Percentiles rank a stretch among this genome's conserved stretches.
phyloP scores from a whole-genome alignment of 139 green algal species.

The Chlorella sp. region DNA sequence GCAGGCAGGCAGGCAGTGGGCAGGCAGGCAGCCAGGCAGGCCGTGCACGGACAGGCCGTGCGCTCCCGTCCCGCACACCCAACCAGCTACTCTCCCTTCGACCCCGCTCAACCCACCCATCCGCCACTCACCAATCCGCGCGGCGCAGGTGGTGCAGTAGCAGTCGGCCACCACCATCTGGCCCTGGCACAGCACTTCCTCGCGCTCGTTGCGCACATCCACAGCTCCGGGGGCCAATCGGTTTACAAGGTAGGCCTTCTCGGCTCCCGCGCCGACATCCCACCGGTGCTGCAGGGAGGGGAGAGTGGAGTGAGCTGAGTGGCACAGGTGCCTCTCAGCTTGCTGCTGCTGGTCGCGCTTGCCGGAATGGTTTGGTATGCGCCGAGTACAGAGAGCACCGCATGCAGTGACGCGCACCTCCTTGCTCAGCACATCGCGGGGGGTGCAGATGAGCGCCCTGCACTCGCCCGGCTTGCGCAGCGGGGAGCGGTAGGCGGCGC shows the following conservation, averaged over 20 bases:
- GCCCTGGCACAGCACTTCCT: conserved; percentile 25
- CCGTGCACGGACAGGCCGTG: too few species aligned
- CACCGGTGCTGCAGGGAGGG: conserved; percentile 11
- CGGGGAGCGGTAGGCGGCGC: background rate
- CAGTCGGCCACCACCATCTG: conserved; percentile 13
- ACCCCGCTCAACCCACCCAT: too few species aligned
- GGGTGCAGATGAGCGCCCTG: background rate
- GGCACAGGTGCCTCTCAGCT: too few species aligned
- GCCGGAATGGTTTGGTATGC: too few species aligned
- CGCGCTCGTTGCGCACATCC: conserved; percentile 2
- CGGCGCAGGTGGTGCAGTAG: conserved; percentile 8
- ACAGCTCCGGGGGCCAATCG: background rate
- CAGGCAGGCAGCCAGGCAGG: too few species aligned
- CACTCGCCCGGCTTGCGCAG: background rate
- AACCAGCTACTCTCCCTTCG: too few species aligned
- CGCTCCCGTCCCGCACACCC: too few species aligned
- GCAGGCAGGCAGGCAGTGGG: too few species aligned
- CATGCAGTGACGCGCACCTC: too few species aligned
- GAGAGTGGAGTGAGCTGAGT: too few species aligned
- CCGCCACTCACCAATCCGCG: conserved; percentile 21
- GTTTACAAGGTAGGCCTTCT: conserved; percentile 18
- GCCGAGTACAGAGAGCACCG: too few species aligned
- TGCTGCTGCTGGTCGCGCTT: too few species aligned
- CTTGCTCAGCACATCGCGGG: conserved; percentile 1
- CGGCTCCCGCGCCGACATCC: conserved; percentile 5